phyloP scores from a whole-genome alignment of 495 filamentous ascomycete genomes.

The Podospora conica region DNA sequence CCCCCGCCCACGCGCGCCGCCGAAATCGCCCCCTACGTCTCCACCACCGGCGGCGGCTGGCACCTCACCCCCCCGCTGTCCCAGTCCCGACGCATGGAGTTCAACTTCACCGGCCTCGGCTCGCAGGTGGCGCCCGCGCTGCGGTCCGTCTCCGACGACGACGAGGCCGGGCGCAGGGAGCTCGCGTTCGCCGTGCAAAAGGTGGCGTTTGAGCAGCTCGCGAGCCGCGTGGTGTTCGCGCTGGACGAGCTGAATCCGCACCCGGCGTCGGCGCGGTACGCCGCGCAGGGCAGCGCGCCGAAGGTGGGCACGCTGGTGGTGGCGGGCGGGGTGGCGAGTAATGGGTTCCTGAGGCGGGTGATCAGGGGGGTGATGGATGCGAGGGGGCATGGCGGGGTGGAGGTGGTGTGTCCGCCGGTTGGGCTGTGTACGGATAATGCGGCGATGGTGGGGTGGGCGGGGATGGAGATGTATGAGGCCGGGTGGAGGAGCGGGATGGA shows the following conservation, averaged over 20 bases:
- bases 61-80: slow-evolving; percentile 30
- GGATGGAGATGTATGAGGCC: slow-evolving; percentile 81
- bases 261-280: background rate
- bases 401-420: slow-evolving; percentile 65
- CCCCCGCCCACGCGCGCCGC: slow-evolving; percentile 49
- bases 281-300: background rate
- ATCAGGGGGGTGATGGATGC: slow-evolving; percentile 56
- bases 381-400: slow-evolving; percentile 55
- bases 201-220: slow-evolving; percentile 83
- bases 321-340: slow-evolving; percentile 84
- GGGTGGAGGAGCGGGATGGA: slow-evolving; percentile 61
- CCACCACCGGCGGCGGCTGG: slow-evolving; percentile 29
- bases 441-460: slow-evolving; percentile 97
- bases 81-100: slow-evolving; percentile 25
- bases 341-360: slow-evolving; percentile 66
- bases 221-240: slow-evolving; percentile 61
- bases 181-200: slow-evolving; percentile 70
- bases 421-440: slow-evolving; percentile 88
- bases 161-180: no score
- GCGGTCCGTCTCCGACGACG: slow-evolving; percentile 46
- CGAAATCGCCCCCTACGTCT: slow-evolving; percentile 37
- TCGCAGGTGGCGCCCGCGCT: slow-evolving; percentile 23
- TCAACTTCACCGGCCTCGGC: slow-evolving; percentile 36
- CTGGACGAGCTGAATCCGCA: slow-evolving; percentile 32
- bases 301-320: slow-evolving; percentile 62